Conservation (phyloP, 192 early-diverging fungal genomes). For the Umbelopsis isabellina region DNA sequence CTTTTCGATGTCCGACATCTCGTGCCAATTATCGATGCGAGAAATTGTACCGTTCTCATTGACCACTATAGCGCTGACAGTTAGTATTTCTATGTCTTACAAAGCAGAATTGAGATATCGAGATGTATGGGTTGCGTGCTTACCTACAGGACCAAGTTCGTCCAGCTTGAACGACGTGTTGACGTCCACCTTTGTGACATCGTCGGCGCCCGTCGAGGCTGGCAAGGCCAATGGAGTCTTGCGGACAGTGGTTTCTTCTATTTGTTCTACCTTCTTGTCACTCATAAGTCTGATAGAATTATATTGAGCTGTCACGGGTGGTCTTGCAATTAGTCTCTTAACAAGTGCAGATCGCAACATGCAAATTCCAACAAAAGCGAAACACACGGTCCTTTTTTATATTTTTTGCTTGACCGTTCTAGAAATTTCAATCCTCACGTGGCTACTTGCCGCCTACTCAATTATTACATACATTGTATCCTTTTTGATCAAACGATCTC, state of each 20-base stretch:
- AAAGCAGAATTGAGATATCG: not conserved
- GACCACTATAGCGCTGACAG: slow-evolving; percentile 35
- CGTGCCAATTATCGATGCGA: slow-evolving; percentile 57
- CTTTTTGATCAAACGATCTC: too few relatives aligned
- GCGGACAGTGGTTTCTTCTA: not conserved
- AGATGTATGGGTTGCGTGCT: not conserved
- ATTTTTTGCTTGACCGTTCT: too few relatives aligned
- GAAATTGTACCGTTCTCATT: slow-evolving; percentile 54
- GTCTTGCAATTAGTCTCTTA: not conserved
- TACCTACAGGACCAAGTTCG: slow-evolving; percentile 52
- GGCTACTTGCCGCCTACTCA: too few relatives aligned
- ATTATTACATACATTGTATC: too few relatives aligned
- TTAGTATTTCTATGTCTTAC: too few relatives aligned
- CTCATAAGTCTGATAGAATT: slow-evolving; percentile 9
- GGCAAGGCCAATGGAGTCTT: slow-evolving; percentile 48
- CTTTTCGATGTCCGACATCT: slow-evolving; percentile 58
- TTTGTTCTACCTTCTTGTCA: not conserved
- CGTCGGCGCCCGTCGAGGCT: slow-evolving; percentile 37
- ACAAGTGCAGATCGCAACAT: not conserved
- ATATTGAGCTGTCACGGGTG: not conserved
- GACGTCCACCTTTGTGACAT: slow-evolving; percentile 34
- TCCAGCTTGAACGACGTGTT: slow-evolving; percentile 47
- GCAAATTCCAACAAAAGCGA: too few relatives aligned
- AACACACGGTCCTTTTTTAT: too few relatives aligned
- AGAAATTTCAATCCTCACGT: too few relatives aligned